Conservation (phyloP, 208 protist species). For the Willaertia magna region DNA sequence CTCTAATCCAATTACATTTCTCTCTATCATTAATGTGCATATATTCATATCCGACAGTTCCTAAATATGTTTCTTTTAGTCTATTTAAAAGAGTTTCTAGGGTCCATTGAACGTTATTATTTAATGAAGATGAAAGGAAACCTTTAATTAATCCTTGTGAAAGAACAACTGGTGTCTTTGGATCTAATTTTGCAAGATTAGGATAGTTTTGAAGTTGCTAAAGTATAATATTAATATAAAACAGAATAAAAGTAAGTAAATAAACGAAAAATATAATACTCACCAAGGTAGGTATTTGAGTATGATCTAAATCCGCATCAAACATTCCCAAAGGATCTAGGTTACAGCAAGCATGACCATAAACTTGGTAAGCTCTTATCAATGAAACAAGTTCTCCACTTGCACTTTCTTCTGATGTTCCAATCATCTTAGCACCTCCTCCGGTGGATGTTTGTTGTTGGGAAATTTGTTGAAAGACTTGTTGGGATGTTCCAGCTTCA, state of each 20-base stretch:
- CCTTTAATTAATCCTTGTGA: conserved; percentile 44
- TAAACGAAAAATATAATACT: conserved; percentile 51
- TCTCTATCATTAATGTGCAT: conserved; percentile 78
- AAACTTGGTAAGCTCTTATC: conserved; percentile 68
- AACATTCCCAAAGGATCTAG: conserved; percentile 59
- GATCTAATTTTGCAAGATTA: background rate
- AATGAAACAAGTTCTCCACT: conserved; percentile 31
- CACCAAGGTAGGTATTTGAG: conserved; percentile 38
- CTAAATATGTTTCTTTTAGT: conserved; percentile 66
- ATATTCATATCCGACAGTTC: conserved; percentile 75
- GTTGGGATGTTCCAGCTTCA: background rate
- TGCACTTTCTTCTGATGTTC: background rate
- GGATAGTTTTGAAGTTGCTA: background rate
- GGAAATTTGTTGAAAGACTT: background rate
- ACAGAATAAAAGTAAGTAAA: background rate
- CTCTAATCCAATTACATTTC: conserved; percentile 68
- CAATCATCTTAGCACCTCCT: background rate
- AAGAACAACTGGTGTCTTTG: conserved; percentile 43
- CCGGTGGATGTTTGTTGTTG: too few relatives aligned
- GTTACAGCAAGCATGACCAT: conserved; percentile 56
- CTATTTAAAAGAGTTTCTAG: conserved; percentile 39
- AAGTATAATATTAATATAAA: background rate
- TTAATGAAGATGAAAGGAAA: conserved; percentile 47
- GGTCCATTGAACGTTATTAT: conserved; percentile 53
- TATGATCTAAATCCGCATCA: conserved; percentile 12